Evolutionary conservation across 768 basidiomycete species (phyloP), one percentile per base, ranked within the genome.

Genomic region (Vishniacozyma victoriae): DNA sequence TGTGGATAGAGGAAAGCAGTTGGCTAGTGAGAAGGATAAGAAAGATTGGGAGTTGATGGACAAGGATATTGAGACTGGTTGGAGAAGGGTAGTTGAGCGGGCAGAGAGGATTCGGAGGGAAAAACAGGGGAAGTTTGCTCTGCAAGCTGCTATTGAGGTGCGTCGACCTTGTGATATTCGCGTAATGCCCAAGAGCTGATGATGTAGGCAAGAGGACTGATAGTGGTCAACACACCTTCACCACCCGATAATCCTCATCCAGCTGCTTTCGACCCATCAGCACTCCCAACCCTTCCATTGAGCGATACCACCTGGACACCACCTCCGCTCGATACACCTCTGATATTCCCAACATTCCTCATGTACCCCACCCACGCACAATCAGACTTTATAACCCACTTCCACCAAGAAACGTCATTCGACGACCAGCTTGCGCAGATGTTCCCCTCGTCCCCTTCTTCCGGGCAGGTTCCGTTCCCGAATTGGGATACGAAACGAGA

Each of bases 331-430:
- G 38, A 59, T 3, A 82, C 81, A 0, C 77, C 93, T 12, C 72
- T 93, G 53, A 69, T 76, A 35, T 74, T 95, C 66, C 93, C 95
- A 2, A 83, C 85, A 35, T 87, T 95, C 76, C 85, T 97, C 73
- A 78, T 96, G 52, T 95, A 96, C 72, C 95, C 95, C 5, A 84
- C 89, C 67, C 78, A 90, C 55, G 80, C 83, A 11, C 88, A 82
- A 4, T 88, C 92, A 23, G 95, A 99, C 72, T 78, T 92, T 49
- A 85, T 96, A 55, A 77, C 85, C 13, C 78, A 83, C 41, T 96
- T 93, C 72, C 77, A 82, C 55, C 92, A 96, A 70, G 80, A 84
- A 55, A 84, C 87, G 1, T 79, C 87, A 2, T 90, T 97, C 70
- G 76, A 77, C 6, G 82, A 81, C 33, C 86, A 68, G 29, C 76